phyloP scores from a whole-genome alignment of 2,329 filamentous ascomycete genomes.

The Penicillium sp. region DNA sequence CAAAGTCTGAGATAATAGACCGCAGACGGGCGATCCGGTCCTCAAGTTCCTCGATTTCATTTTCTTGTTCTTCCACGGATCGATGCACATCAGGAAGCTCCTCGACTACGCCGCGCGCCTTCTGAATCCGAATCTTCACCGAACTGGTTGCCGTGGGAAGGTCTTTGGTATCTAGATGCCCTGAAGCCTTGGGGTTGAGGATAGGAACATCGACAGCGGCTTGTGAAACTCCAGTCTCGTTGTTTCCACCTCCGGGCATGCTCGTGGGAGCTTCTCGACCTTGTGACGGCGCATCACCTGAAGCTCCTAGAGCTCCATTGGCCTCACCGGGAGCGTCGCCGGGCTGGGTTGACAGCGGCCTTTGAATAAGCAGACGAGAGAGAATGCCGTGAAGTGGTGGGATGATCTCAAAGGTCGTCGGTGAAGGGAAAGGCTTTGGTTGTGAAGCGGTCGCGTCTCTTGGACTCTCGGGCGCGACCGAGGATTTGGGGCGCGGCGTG shows the following conservation, averaged over 20 bases:
- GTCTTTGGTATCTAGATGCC: constrained; percentile 67
- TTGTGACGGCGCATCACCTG: constrained; percentile 25
- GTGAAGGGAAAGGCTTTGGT: constrained; percentile 61
- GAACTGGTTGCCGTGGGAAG: constrained; percentile 73
- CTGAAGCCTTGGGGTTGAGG: constrained; percentile 29
- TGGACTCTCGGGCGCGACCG: constrained; percentile 36
- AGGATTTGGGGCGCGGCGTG: constrained; percentile 45
- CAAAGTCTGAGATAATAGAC: constrained; percentile 43
- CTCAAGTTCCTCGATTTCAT: constrained; percentile 44
- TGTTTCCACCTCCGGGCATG: constrained; percentile 20
- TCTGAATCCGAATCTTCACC: constrained; percentile 79
- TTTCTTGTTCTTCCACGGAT: constrained; percentile 44
- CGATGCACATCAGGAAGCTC: constrained; percentile 46
- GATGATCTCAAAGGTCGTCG: constrained; percentile 80
- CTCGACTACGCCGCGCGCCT: constrained; percentile 58
- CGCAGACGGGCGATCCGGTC: constrained; percentile 39
- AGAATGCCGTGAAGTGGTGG: constrained; percentile 78
- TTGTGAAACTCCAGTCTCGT: constrained; percentile 27
- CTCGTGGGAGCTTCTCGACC: constrained; percentile 27
- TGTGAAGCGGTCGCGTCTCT: constrained; percentile 41
- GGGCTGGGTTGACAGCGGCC: constrained; percentile 38
- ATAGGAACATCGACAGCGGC: constrained; percentile 24
- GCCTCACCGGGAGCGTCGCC: constrained; percentile 20
- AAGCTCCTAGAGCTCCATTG: constrained; percentile 26
- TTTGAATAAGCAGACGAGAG: constrained; percentile 62